phyloP scores from a whole-genome alignment of 306 rosid genomes.

The Inga leiocalycina region DNA sequence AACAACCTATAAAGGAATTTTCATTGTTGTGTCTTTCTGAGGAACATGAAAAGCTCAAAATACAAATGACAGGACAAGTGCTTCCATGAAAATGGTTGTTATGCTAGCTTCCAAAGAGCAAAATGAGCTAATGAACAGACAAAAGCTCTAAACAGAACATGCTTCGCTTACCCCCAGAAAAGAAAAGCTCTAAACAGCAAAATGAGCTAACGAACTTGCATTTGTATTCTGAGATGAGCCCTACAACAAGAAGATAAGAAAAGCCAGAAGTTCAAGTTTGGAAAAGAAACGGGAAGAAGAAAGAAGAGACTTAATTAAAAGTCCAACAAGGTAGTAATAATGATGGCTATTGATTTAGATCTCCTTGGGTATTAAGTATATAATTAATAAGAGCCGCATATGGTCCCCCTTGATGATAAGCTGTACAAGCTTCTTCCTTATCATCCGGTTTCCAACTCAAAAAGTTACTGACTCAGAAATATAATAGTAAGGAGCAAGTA shows the following conservation, averaged over 20 bases:
- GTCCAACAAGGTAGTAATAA: not conserved
- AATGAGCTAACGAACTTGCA: not conserved
- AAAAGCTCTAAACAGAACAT: not conserved
- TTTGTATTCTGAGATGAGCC: not conserved
- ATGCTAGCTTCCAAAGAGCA: conserved; percentile 6
- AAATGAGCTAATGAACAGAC: not conserved
- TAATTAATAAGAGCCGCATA: not conserved
- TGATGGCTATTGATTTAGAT: not conserved
- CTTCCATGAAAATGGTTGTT: not conserved
- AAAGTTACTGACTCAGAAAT: conserved; percentile 8
- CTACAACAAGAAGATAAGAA: not conserved
- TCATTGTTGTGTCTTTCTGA: not conserved
- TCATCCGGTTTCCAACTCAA: conserved; percentile 21
- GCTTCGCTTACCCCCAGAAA: not conserved
- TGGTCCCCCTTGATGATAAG: conserved; percentile 15
- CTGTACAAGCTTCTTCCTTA: not conserved
- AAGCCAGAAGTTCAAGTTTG: not conserved
- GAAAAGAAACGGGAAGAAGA: not conserved
- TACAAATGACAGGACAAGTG: not conserved
- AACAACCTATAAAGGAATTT: conserved; percentile 14
- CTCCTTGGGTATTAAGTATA: not conserved
- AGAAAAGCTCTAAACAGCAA: not conserved
- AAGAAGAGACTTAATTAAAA: not conserved
- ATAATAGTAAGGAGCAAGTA: conserved; percentile 7
- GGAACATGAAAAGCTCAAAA: not conserved